Evolutionary conservation across 495 filamentous ascomycete genomes (phyloP).

Genomic region (Neurospora sp.): DNA sequence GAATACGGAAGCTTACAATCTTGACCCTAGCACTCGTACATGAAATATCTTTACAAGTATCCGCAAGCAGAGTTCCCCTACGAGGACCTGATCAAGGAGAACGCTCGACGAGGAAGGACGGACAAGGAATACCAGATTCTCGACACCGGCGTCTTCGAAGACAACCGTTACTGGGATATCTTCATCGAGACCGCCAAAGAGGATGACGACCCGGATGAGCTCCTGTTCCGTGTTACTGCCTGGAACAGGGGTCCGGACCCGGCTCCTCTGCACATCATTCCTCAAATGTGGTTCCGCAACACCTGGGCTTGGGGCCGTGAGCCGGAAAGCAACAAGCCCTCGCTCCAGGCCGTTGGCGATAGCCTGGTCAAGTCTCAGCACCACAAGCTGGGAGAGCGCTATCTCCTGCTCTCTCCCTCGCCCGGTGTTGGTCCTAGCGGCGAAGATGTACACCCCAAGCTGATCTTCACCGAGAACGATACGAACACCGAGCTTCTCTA

Average conservation of each 20-base stretch:
- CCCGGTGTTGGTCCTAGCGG: conserved; percentile 69
- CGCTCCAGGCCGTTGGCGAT: conserved; percentile 51
- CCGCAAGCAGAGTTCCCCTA: conserved; percentile 89
- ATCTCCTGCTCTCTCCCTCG: conserved; percentile 78
- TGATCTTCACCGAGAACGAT: conserved; percentile 94
- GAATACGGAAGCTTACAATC: conserved; percentile 5
- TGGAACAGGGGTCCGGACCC: conserved; percentile 91
- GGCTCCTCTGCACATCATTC: conserved; percentile 84
- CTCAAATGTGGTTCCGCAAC: conserved; percentile 94
- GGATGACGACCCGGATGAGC: conserved; percentile 74
- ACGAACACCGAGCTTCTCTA: conserved; percentile 76
- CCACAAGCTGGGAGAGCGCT: conserved; percentile 67
- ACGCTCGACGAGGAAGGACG: conserved; percentile 58
- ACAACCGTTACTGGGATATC: conserved; percentile 92
- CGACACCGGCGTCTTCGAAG: conserved; percentile 86
- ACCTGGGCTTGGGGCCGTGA: conserved; percentile 91
- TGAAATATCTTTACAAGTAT: conserved; percentile 98
- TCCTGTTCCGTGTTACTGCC: conserved; percentile 88
- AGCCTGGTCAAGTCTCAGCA: conserved; percentile 66
- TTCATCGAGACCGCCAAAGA: conserved; percentile 96
- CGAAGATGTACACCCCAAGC: conserved; percentile 68
- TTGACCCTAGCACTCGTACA: conserved; percentile 75
- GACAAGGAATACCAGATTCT: conserved; percentile 87
- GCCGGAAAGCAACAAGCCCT: conserved; percentile 60
- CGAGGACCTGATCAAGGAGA: conserved; percentile 73